A percentile compares a stretch with the other conserved stretches of the same genome.
These are phyloP conservation scores for Durotheca rogersii DNA, from an alignment of 495 filamentous ascomycete species.

Conservation along the genomic window DNA sequence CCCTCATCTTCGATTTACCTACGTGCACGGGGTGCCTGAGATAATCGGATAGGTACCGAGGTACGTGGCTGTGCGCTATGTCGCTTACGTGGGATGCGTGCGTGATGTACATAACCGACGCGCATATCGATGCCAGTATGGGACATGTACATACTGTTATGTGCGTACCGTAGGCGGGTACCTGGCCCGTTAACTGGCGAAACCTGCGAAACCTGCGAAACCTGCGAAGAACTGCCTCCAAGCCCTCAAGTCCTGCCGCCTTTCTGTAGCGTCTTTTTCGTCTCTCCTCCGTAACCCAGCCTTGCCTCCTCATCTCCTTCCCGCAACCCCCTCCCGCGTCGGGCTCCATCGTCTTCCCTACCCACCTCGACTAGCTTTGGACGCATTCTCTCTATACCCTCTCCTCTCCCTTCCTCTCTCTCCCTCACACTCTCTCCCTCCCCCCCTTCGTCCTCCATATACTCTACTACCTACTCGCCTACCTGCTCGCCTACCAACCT, in stretches of 20 bases:
- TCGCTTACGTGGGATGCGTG: too few species aligned
- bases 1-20: constrained; percentile 4
- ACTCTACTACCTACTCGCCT: background rate
- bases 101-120: too few species aligned
- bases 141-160: too few species aligned
- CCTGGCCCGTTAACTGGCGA: too few species aligned
- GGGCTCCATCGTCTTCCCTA: background rate
- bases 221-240: constrained; percentile 12
- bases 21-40: too few species aligned
- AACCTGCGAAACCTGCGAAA: too few species aligned
- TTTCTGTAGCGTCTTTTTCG: constrained; percentile 10
- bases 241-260: constrained; percentile 19
- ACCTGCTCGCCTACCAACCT: too few species aligned
- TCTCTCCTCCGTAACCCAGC: constrained; percentile 3
- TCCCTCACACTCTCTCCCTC: constrained; percentile 4
- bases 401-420: background rate
- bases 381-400: too few species aligned
- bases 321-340: background rate
- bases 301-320: background rate
- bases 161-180: too few species aligned
- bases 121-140: too few species aligned
- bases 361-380: background rate
- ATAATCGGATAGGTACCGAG: too few species aligned
- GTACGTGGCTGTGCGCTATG: too few species aligned
- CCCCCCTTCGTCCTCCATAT: constrained; percentile 4